Conservation (phyloP, 768 basidiomycete genomes). For the Tephrocybe sp. region DNA sequence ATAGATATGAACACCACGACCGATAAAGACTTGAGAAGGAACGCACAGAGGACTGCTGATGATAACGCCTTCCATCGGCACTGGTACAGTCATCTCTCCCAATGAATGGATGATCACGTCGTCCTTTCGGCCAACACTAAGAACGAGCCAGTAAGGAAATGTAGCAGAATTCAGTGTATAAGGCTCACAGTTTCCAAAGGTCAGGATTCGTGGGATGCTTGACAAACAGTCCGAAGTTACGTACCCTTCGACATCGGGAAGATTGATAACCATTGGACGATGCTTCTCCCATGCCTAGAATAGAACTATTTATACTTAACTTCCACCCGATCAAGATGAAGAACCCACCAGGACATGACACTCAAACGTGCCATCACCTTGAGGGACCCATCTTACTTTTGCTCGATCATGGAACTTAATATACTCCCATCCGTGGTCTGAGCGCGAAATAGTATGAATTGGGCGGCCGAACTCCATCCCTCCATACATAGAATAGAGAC, state of each 20-base stretch:
- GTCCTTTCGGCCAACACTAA: slow-evolving; percentile 39
- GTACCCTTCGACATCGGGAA: slow-evolving; percentile 33
- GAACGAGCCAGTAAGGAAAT: no score
- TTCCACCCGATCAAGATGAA: not conserved
- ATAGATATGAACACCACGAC: not conserved
- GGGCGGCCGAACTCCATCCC: slow-evolving; percentile 29
- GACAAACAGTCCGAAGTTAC: slow-evolving; percentile 35
- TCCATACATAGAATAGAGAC: slow-evolving; percentile 21
- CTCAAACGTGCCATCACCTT: slow-evolving; percentile 36
- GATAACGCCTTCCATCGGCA: slow-evolving; percentile 26
- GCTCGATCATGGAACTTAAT: slow-evolving; percentile 22
- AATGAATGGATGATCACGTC: slow-evolving; percentile 34
- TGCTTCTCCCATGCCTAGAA: slow-evolving; percentile 25
- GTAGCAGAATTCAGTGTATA: no score
- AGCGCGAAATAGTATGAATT: not conserved
- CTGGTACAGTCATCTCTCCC: slow-evolving; percentile 36
- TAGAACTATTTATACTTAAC: not conserved
- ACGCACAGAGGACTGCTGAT: slow-evolving; percentile 19
- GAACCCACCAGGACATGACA: slow-evolving; percentile 33
- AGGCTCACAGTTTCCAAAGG: slow-evolving; percentile 37
- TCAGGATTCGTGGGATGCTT: slow-evolving; percentile 35
- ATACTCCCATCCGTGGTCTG: slow-evolving; percentile 33
- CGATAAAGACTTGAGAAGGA: not conserved
- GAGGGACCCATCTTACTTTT: slow-evolving; percentile 29
- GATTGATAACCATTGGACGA: slow-evolving; percentile 28